These are phyloP conservation scores for Dryadomyces quercus-mongolicae DNA, from an alignment of 2,329 filamentous ascomycete species.

Conservation along the genomic window DNA sequence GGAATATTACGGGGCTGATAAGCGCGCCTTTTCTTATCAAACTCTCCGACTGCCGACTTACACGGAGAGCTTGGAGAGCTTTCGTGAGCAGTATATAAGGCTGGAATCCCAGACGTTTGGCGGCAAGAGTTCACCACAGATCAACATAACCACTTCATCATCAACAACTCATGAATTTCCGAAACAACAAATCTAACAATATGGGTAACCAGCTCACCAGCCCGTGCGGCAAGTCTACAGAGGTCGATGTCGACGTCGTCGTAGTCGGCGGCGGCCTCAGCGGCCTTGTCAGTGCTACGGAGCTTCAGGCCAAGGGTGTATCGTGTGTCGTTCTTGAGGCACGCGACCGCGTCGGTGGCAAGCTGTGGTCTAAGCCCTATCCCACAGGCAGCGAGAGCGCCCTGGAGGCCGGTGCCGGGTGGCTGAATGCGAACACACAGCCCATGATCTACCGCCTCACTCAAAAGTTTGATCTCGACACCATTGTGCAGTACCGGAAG, in stretches of 20 bases:
- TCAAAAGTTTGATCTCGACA: slow-evolving; percentile 26
- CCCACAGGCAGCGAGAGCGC: slow-evolving; percentile 19
- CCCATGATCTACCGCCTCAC: slow-evolving; percentile 28
- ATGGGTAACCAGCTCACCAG: too few species aligned
- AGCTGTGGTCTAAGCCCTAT: slow-evolving; percentile 28
- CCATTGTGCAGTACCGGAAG: slow-evolving; percentile 33
- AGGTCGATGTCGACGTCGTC: background rate
- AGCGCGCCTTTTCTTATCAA: too few species aligned
- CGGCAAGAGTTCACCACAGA: too few species aligned
- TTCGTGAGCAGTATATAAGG: background rate
- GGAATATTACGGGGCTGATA: too few species aligned
- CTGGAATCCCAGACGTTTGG: background rate
- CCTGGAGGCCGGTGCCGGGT: slow-evolving; percentile 43
- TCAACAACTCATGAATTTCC: too few species aligned
- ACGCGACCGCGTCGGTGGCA: slow-evolving; percentile 17
- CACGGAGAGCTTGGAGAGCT: too few species aligned
- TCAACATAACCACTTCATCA: too few species aligned
- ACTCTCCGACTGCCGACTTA: too few species aligned
- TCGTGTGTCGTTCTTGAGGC: background rate
- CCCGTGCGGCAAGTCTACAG: background rate
- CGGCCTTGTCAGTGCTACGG: background rate
- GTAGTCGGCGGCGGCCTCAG: background rate
- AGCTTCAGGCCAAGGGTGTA: background rate
- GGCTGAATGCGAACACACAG: slow-evolving; percentile 47
- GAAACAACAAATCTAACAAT: too few species aligned